Evolutionary conservation across 2,329 filamentous ascomycete genomes (phyloP), one percentile per base, ranked within the genome.

Genomic region (Ophiosphaerella korrae): DNA sequence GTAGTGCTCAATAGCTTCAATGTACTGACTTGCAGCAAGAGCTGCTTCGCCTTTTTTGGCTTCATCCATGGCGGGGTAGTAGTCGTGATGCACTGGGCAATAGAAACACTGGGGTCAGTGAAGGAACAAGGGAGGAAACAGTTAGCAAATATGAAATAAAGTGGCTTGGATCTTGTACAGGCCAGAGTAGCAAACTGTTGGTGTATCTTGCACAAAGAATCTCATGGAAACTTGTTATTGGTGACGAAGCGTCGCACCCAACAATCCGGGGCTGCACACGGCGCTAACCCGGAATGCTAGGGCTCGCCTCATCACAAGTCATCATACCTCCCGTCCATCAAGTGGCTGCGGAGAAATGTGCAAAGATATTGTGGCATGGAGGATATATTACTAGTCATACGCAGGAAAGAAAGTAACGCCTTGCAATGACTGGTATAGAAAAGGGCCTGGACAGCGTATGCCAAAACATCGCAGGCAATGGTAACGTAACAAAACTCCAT

Each of bases 1-100:
- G 73, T 85, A 94, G 45, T 64, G 82, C 32, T 78, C 71, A 60
- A 96, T 83, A 38, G 90, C 92, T 40, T 81, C 78, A 5, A 81
- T 76, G 73, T 85, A 93, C 53, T 92, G 81, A 43, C 81, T 82
- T 7, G 75, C 77, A 24, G 83, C 76, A 50, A 90, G 80, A 48
- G 90, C 84, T 54, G 79, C 77, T 50, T 81, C 80, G 52, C 84
- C 92, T 54, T 82, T 75, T 16, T 74, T 72, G 48, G 82, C 81
- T 38, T 80, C 72, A 57, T 83, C 78, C 78, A 85, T 85, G 58
- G 66, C 48, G 65, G 67, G 63, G 64, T 60, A 57, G 23, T 4
- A 14, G 31, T 31, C 13, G 39, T 12, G 14, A 13, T 18, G 40
- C 29, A 21, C 12, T 14, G 24, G 11, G 39, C 23, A 26, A 16